These are phyloP conservation scores for Phytophthora europaea DNA, from an alignment of 352 stramenopile species.

Conservation along the genomic window DNA sequence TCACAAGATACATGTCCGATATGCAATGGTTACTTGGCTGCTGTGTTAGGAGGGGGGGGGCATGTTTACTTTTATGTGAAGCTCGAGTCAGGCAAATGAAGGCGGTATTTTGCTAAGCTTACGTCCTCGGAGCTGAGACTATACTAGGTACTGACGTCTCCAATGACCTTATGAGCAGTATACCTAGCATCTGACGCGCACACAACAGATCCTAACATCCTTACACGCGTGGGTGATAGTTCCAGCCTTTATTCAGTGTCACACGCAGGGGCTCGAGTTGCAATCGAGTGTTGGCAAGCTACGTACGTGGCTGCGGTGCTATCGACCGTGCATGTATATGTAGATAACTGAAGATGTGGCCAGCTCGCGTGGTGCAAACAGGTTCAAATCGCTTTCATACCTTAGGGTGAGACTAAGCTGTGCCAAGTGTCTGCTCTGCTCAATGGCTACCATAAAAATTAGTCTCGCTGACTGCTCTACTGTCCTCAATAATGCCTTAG, in stretches of 20 bases:
- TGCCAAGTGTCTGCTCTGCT: not conserved
- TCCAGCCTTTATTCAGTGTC: not conserved
- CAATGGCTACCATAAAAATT: not conserved
- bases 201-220: not conserved
- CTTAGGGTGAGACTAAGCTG: not conserved
- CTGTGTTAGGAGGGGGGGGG: not conserved
- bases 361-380: not conserved
- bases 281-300: not conserved
- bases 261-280: not conserved
- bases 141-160: not conserved
- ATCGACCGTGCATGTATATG: not conserved
- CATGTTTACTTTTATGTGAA: not conserved
- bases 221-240: slow-evolving; percentile 2
- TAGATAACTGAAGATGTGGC: not conserved
- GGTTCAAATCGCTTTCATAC: not conserved
- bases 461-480: not conserved
- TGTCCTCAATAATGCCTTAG: not conserved
- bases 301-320: not conserved
- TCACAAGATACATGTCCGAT: slow-evolving; percentile 30
- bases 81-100: not conserved
- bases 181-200: not conserved
- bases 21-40: not conserved
- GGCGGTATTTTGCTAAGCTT: not conserved
- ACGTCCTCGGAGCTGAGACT: not conserved
- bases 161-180: not conserved